Evolutionary conservation across 2,329 filamentous ascomycete species (phyloP).

Genomic region (Calonectria pauciramosa): DNA sequence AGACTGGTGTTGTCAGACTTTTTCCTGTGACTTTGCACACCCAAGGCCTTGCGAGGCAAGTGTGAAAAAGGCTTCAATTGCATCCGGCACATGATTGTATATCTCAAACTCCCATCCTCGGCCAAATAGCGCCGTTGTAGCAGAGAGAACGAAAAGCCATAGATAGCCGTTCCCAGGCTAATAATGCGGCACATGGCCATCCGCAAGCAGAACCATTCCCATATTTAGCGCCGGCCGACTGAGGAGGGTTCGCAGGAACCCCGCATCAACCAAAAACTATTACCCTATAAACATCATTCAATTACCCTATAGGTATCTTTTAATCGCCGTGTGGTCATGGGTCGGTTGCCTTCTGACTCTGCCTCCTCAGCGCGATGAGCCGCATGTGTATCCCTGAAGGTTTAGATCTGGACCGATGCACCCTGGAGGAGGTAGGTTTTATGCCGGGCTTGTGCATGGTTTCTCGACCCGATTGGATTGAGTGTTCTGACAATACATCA

Average conservation of each 20-base stretch:
- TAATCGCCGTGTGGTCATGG: neutral
- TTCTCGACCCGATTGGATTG: neutral
- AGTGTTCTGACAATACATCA: neutral
- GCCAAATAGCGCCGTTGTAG: no score
- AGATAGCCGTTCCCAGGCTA: neutral
- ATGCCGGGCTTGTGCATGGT: neutral
- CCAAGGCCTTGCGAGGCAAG: neutral
- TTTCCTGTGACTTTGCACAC: neutral
- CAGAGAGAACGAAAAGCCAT: neutral
- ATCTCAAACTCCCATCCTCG: neutral
- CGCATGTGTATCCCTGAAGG: neutral
- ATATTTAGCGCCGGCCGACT: neutral
- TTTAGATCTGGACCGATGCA: neutral
- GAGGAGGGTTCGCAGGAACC: neutral
- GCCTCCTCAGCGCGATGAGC: neutral
- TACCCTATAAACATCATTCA: slow-evolving; percentile 22
- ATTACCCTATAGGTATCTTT: slow-evolving; percentile 24
- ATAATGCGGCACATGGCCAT: slow-evolving; percentile 9
- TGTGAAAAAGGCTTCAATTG: neutral
- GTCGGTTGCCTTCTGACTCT: slow-evolving; percentile 5
- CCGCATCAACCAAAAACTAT: slow-evolving; percentile 17
- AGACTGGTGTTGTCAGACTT: neutral
- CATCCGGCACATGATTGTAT: neutral
- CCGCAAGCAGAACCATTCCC: neutral
- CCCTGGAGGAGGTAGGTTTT: no score